Evolutionary conservation across 345 rosid genomes (phyloP).

Genomic region (Linum usitatissimum): DNA sequence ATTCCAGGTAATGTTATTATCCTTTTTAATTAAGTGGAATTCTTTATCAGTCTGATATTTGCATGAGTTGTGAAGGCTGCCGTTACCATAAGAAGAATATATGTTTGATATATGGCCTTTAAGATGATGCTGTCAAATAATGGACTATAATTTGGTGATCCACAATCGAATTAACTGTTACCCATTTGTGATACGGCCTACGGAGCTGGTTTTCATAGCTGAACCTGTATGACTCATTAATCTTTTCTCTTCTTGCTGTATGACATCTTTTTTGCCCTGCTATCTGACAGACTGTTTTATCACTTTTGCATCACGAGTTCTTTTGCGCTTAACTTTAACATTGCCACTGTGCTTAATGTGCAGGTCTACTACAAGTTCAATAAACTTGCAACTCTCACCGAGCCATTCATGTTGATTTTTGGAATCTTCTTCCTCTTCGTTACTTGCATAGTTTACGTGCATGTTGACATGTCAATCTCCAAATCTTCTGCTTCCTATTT

Average conservation of each 20-base stretch:
- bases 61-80: neutral
- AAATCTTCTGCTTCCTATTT: constrained; percentile 82
- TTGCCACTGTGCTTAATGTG: constrained; percentile 10
- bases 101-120: too few relatives aligned
- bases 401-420: constrained; percentile 78
- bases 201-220: too few relatives aligned
- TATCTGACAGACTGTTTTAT: neutral
- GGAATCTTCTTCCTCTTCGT: constrained; percentile 72
- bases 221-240: too few relatives aligned
- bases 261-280: too few relatives aligned
- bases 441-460: constrained; percentile 60
- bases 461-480: constrained; percentile 81
- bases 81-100: neutral
- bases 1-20: constrained; percentile 55
- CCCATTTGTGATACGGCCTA: too few relatives aligned
- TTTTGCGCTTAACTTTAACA: neutral
- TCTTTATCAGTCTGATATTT: neutral
- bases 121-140: too few relatives aligned
- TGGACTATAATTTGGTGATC: too few relatives aligned
- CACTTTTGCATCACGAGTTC: neutral
- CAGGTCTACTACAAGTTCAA: constrained; percentile 89
- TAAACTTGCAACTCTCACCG: constrained; percentile 62
- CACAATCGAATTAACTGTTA: too few relatives aligned
- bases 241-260: too few relatives aligned
- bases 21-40: neutral